A percentile compares a stretch with the other conserved stretches of the same genome.
These are phyloP conservation scores for Zygnema circumcarinatum DNA, from an alignment of 139 green algal species.

Conservation along the genomic window DNA sequence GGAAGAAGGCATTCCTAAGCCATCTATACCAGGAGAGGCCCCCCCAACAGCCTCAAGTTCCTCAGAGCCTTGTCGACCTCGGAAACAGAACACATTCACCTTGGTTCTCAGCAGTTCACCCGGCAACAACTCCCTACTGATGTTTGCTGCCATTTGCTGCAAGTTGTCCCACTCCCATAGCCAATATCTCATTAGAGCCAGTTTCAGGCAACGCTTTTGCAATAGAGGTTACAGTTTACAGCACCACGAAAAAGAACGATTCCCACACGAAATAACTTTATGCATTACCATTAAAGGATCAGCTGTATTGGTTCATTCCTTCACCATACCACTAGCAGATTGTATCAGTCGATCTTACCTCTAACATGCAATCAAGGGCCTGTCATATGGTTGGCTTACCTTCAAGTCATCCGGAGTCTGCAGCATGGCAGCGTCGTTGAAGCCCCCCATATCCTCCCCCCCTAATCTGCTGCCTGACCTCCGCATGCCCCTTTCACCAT, in stretches of 20 bases:
- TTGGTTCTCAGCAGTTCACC: conserved; percentile 44
- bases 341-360: not conserved
- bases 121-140: conserved; percentile 30
- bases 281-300: not conserved
- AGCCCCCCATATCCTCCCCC: not conserved
- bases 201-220: not conserved
- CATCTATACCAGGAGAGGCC: not conserved
- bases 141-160: conserved; percentile 26
- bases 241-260: not conserved
- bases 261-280: not conserved
- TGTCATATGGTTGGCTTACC: conserved; percentile 1
- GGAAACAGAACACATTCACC: conserved; percentile 58
- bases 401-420: conserved; percentile 12
- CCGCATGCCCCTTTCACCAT: not conserved
- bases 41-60: not conserved
- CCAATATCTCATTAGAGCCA: not conserved
- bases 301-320: not conserved
- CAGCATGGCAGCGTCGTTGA: conserved; percentile 5
- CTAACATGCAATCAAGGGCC: not conserved
- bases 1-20: not conserved
- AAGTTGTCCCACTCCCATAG: not conserved
- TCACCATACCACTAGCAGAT: not conserved
- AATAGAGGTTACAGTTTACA: not conserved
- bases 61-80: not conserved
- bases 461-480: not conserved